Evolutionary conservation across 352 stramenopile genomes (phyloP).

Genomic region (Pilasporangium apinafurcum): DNA sequence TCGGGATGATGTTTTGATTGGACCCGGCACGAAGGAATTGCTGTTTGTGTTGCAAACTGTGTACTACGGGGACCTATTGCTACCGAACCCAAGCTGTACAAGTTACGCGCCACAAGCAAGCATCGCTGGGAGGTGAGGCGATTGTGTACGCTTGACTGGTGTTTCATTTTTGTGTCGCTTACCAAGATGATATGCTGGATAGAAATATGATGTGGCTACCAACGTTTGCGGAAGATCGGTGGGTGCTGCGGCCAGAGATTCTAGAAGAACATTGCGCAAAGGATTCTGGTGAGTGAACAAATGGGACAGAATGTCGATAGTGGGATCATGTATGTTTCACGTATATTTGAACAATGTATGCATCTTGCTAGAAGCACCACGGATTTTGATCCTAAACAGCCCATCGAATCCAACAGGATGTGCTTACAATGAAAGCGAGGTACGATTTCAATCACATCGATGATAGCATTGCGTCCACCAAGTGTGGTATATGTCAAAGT

Average conservation of each 20-base stretch:
- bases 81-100: constrained; percentile 82
- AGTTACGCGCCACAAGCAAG: constrained; percentile 82
- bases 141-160: too few species aligned
- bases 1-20: constrained; percentile 75
- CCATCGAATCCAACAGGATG: constrained; percentile 83
- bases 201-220: constrained; percentile 88
- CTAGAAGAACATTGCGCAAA: constrained; percentile 75
- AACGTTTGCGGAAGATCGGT: constrained; percentile 73
- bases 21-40: constrained; percentile 85
- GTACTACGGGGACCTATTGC: constrained; percentile 80
- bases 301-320: neutral
- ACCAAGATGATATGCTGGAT: constrained; percentile 2
- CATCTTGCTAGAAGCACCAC: constrained; percentile 49
- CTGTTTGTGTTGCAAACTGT: constrained; percentile 86
- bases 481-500: constrained; percentile 1
- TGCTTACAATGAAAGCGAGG: constrained; percentile 73
- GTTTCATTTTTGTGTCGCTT: neutral
- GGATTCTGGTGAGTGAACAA: constrained; percentile 50
- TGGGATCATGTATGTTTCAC: neutral
- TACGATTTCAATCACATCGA: constrained; percentile 9
- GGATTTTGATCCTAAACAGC: constrained; percentile 84
- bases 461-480: neutral
- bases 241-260: constrained; percentile 71
- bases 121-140: constrained; percentile 72
- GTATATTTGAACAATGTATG: neutral